Evolutionary conservation across 83 land plant genomes (phyloP).

Genomic region (Picea engelmannii): DNA sequence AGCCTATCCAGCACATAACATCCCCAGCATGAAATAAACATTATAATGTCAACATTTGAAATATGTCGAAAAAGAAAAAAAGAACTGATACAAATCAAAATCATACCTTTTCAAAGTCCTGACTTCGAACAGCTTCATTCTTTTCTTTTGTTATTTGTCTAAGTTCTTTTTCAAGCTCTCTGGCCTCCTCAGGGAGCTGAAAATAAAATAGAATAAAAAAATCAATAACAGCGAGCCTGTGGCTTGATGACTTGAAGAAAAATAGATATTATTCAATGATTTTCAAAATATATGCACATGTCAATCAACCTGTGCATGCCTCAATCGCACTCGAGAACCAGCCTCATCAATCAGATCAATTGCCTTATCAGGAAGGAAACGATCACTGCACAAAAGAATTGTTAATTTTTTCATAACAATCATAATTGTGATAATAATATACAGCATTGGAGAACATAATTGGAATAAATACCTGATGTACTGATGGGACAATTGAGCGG

Average conservation of each 20-base stretch:
- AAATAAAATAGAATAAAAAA: neutral
- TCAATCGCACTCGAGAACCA: conserved; percentile 87
- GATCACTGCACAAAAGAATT: conserved; percentile 57
- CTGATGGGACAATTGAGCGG: conserved; percentile 25
- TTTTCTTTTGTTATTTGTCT: conserved; percentile 42
- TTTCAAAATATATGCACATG: conserved; percentile 37
- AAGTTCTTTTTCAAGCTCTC: conserved; percentile 52
- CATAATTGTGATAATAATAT: too few relatives aligned
- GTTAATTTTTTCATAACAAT: neutral
- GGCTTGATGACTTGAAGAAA: neutral
- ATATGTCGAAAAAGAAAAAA: too few relatives aligned
- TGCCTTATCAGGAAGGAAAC: conserved; percentile 92
- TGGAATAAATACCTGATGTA: conserved; percentile 22
- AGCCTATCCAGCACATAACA: conserved; percentile 42
- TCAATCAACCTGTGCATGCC: conserved; percentile 74
- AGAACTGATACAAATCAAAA: neutral
- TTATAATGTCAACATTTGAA: too few relatives aligned
- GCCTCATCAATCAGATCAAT: conserved; percentile 96
- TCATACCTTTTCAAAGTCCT: conserved; percentile 55
- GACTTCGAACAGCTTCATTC: conserved; percentile 51
- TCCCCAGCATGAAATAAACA: too few relatives aligned
- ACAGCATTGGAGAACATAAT: conserved; percentile 40
- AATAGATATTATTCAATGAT: neutral
- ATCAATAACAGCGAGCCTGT: neutral
- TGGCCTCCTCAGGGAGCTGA: conserved; percentile 48